phyloP scores from a whole-genome alignment of 805 yeast species.

The Candida insectorum region DNA sequence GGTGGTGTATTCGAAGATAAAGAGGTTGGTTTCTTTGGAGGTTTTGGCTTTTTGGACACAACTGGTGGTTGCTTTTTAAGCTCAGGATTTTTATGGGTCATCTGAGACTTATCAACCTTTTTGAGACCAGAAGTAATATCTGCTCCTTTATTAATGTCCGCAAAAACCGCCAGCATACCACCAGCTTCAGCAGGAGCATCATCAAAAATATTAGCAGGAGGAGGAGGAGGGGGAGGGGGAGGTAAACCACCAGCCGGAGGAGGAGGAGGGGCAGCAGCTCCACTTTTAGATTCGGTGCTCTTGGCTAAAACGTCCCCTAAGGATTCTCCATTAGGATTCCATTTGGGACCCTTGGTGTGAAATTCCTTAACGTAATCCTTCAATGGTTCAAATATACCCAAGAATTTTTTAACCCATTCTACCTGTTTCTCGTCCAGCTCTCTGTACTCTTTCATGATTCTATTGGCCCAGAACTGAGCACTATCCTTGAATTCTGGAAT shows the following conservation, averaged over 20 bases:
- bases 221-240: conserved; percentile 90
- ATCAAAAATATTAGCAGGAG: conserved; percentile 61
- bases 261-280: conserved; percentile 59
- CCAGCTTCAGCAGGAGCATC: conserved; percentile 24
- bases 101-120: conserved; percentile 89
- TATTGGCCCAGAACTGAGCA: conserved; percentile 91
- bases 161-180: conserved; percentile 86
- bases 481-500: conserved; percentile 85
- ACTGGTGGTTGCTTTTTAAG: conserved; percentile 55
- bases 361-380: conserved; percentile 69
- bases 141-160: conserved; percentile 85
- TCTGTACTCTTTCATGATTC: conserved; percentile 80
- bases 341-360: conserved; percentile 81
- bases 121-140: conserved; percentile 79
- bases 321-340: conserved; percentile 61
- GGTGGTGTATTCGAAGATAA: conserved; percentile 49
- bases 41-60: conserved; percentile 58
- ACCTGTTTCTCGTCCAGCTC: conserved; percentile 66
- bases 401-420: conserved; percentile 76
- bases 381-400: conserved; percentile 64
- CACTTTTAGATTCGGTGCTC: conserved; percentile 22
- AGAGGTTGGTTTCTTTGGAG: conserved; percentile 78
- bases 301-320: conserved; percentile 48
- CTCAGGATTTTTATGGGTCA: conserved; percentile 90
- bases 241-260: conserved; percentile 46